A percentile compares a stretch with the other conserved stretches of the same genome.
These are phyloP conservation scores for Pythium scleroteichum DNA, from an alignment of 352 stramenopile species.

Conservation along the genomic window DNA sequence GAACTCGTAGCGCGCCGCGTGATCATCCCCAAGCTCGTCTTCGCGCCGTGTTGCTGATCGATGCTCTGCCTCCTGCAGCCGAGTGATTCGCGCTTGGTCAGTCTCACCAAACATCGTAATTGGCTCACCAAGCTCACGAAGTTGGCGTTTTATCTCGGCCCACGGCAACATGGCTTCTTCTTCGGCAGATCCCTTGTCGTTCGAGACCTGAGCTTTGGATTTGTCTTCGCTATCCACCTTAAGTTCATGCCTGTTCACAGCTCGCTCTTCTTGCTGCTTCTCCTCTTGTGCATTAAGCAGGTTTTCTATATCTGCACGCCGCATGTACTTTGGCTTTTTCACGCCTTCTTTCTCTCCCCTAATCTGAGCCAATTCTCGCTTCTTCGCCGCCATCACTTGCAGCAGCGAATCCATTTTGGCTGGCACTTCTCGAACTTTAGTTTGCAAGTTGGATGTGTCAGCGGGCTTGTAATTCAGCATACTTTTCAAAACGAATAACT, in stretches of 20 bases:
- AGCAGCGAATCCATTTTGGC: conserved; percentile 68
- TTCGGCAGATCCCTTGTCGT: conserved; percentile 19
- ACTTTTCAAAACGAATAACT: no score
- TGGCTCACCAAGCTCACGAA: conserved; percentile 80
- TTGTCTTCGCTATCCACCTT: conserved; percentile 15
- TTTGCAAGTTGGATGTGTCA: no score
- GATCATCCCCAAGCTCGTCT: conserved; percentile 66
- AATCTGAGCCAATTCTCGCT: conserved; percentile 66
- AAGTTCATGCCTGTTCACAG: conserved; percentile 50
- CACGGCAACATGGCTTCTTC: conserved; percentile 48
- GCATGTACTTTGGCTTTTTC: conserved; percentile 79
- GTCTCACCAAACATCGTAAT: conserved; percentile 90
- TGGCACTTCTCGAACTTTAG: no score
- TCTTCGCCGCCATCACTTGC: conserved; percentile 80
- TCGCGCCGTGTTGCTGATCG: conserved; percentile 64
- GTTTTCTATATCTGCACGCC: conserved; percentile 70
- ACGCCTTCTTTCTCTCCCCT: conserved; percentile 43
- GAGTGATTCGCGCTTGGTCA: conserved; percentile 52
- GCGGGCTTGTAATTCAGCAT: no score
- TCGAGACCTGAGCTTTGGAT: neutral
- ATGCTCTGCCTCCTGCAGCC: conserved; percentile 69
- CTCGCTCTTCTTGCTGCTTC: conserved; percentile 21
- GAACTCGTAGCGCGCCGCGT: conserved; percentile 82
- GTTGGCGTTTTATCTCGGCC: conserved; percentile 74
- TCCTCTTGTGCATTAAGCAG: conserved; percentile 39